These are phyloP conservation scores for Cutaneotrichosporon dermatis DNA, from an alignment of 1,284 basidiomycete genomes.

Conservation along the genomic window DNA sequence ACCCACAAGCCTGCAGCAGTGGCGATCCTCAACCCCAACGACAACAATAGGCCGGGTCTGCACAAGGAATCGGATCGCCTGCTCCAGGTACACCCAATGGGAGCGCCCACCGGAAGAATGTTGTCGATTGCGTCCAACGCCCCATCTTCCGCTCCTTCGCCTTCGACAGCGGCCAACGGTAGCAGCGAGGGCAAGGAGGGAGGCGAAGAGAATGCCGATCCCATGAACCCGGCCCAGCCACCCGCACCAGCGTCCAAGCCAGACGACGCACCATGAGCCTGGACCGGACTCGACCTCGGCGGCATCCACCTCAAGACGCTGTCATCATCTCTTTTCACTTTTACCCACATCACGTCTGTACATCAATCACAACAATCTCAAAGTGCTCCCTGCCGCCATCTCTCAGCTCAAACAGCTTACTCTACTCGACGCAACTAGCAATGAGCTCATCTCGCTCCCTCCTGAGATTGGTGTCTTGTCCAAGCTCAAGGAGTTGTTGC, in stretches of 20 bases:
- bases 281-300: conserved; percentile 94
- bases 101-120: conserved; percentile 43
- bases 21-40: conserved; percentile 50
- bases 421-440: conserved; percentile 87
- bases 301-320: conserved; percentile 90
- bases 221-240: conserved; percentile 32
- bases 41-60: conserved; percentile 19
- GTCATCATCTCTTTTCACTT: conserved; percentile 79
- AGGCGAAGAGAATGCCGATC: conserved; percentile 21
- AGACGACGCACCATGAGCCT: conserved; percentile 50
- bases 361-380: conserved; percentile 92
- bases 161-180: conserved; percentile 6
- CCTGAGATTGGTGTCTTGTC: conserved; percentile 88
- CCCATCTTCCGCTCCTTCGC: conserved; percentile 17
- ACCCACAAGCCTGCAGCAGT: conserved; percentile 51
- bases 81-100: conserved; percentile 43
- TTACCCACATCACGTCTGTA: conserved; percentile 91
- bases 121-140: conserved; percentile 28
- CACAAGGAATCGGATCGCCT: conserved; percentile 5
- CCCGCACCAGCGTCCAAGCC: conserved; percentile 34
- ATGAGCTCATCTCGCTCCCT: conserved; percentile 73
- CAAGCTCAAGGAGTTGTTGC: conserved; percentile 81
- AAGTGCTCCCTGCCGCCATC: conserved; percentile 76
- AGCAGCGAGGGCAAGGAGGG: neutral
- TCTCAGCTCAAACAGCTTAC: conserved; percentile 79